Evolutionary conservation across 371 early-diverging fungal genomes (phyloP).

Genomic region (Zychaea mexicana): DNA sequence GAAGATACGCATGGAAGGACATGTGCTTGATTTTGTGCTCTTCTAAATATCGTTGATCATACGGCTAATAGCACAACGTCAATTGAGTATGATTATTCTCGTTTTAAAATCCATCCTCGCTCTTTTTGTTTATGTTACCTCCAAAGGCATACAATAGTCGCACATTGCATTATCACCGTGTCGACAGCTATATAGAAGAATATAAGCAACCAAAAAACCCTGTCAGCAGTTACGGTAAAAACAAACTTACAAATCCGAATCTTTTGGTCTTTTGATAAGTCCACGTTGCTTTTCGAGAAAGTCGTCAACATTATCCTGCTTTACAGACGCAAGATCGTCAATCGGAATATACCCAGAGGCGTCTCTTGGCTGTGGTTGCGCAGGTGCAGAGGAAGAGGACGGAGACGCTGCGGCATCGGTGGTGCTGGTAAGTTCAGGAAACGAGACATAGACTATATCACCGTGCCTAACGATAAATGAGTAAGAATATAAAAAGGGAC

Average conservation of each 20-base stretch:
- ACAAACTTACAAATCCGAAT: conserved; percentile 75
- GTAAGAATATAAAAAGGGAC: not conserved
- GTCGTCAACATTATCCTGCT: conserved; percentile 82
- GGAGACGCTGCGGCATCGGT: conserved; percentile 6
- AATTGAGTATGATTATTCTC: no score
- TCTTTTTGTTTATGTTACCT: conserved; percentile 43
- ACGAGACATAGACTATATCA: conserved; percentile 74
- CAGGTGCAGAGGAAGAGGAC: not conserved
- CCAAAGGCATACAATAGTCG: conserved; percentile 96
- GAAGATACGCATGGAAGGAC: conserved; percentile 93
- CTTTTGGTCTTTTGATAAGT: conserved; percentile 78
- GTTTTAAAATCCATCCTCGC: no score
- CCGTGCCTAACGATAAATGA: conserved; percentile 69
- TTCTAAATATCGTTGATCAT: conserved; percentile 82
- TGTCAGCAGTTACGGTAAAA: not conserved
- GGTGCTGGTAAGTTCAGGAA: conserved; percentile 39
- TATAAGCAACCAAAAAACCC: not conserved
- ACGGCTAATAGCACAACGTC: no score
- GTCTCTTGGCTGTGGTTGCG: conserved; percentile 1
- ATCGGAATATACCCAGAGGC: conserved; percentile 22
- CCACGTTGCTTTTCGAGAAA: conserved; percentile 83
- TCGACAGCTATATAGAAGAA: conserved; percentile 69
- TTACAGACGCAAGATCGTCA: conserved; percentile 29
- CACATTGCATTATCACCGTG: conserved; percentile 95
- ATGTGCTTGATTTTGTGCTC: conserved; percentile 96